These are phyloP conservation scores for Escallonia herrerae DNA, from an alignment of 129 eudicot genomes.

Conservation along the genomic window DNA sequence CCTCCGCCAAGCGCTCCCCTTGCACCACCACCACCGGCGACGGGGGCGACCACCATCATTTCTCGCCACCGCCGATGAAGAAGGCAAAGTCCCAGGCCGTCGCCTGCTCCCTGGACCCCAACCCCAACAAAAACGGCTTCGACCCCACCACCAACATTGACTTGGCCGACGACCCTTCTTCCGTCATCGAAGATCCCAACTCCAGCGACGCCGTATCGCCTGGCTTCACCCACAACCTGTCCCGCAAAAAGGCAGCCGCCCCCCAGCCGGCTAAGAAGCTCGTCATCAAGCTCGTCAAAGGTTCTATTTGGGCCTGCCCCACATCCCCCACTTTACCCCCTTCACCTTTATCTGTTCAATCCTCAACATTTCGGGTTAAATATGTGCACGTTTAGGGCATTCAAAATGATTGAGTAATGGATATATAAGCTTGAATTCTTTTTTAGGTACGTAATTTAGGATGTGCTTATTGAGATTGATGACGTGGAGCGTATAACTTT, in stretches of 20 bases:
- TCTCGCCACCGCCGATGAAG: slow-evolving; percentile 50
- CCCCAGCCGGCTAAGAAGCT: slow-evolving; percentile 85
- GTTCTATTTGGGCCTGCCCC: slow-evolving; percentile 13
- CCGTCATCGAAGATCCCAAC: slow-evolving; percentile 49
- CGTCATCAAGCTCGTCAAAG: slow-evolving; percentile 86
- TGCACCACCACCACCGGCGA: slow-evolving; percentile 21
- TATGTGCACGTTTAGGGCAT: too few relatives aligned
- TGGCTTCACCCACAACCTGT: slow-evolving; percentile 56
- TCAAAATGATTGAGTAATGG: too few relatives aligned
- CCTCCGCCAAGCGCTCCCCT: background rate
- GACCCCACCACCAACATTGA: slow-evolving; percentile 28
- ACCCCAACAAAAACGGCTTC: slow-evolving; percentile 35
- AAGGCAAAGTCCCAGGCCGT: slow-evolving; percentile 78
- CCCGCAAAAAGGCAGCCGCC: slow-evolving; percentile 79
- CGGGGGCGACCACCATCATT: slow-evolving; percentile 10
- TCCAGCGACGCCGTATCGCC: slow-evolving; percentile 23
- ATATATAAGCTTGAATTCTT: too few relatives aligned
- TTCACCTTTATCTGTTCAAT: too few relatives aligned
- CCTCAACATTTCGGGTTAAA: too few relatives aligned
- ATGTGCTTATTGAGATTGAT: too few relatives aligned
- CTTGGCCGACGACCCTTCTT: slow-evolving; percentile 17
- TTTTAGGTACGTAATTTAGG: too few relatives aligned
- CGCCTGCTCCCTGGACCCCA: slow-evolving; percentile 32
- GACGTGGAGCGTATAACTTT: too few relatives aligned
- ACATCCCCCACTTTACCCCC: too few relatives aligned